Percentiles rank a stretch among this genome's conserved stretches.
phyloP scores from a whole-genome alignment of 2,329 filamentous ascomycete species.

The Aspergillus ustus region DNA sequence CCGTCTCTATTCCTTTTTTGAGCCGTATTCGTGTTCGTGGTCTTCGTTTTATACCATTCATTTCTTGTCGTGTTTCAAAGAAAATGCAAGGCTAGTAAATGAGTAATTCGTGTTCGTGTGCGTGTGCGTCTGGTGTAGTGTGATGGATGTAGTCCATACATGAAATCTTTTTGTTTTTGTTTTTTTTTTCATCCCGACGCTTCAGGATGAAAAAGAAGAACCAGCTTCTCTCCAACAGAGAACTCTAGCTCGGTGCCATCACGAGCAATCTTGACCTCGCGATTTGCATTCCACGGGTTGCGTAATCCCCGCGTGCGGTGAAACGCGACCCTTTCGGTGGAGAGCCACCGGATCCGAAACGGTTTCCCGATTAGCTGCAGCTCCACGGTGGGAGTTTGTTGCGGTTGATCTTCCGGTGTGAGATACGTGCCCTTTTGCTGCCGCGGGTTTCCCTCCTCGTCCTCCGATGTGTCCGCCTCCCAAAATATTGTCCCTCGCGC shows the following conservation, averaged over 20 bases:
- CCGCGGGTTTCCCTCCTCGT: slow-evolving; percentile 39
- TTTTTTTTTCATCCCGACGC: slow-evolving; percentile 18
- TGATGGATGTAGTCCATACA: background rate
- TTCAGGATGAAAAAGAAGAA: slow-evolving; percentile 74
- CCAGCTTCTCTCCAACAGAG: slow-evolving; percentile 72
- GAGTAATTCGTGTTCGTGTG: background rate
- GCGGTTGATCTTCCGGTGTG: slow-evolving; percentile 46
- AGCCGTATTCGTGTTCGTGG: slow-evolving; percentile 11
- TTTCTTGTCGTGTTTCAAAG: slow-evolving; percentile 11
- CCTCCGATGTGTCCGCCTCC: slow-evolving; percentile 72
- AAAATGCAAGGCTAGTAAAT: background rate
- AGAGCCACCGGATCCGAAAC: slow-evolving; percentile 89
- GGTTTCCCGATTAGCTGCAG: slow-evolving; percentile 84
- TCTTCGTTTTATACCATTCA: slow-evolving; percentile 11
- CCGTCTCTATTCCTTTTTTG: slow-evolving; percentile 3
- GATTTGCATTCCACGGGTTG: slow-evolving; percentile 93
- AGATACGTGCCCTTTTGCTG: slow-evolving; percentile 54
- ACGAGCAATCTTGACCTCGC: slow-evolving; percentile 93
- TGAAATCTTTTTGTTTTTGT: too few species aligned
- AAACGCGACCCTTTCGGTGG: slow-evolving; percentile 81
- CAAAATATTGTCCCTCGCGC: slow-evolving; percentile 96
- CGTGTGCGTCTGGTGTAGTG: background rate
- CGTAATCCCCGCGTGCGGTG: slow-evolving; percentile 84
- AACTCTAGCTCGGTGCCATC: slow-evolving; percentile 94
- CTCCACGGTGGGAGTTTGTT: slow-evolving; percentile 25